Percentiles rank a stretch among this genome's conserved stretches.
Evolutionary conservation across 208 protist species (phyloP).

Genomic region (Leishmania tarentolae): DNA sequence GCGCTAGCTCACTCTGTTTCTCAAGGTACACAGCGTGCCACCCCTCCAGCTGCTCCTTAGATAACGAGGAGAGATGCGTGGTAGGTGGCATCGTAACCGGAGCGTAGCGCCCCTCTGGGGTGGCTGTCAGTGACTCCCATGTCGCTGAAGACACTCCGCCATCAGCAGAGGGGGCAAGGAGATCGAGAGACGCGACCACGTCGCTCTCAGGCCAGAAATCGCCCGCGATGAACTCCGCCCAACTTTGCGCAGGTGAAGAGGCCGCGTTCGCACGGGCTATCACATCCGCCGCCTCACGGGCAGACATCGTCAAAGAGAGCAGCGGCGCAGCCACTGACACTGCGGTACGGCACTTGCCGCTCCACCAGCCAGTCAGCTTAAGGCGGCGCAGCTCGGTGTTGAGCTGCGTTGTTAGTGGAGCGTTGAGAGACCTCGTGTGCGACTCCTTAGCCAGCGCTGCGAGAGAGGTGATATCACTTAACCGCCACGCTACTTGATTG

Average conservation of each 20-base stretch:
- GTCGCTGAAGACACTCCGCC: background rate
- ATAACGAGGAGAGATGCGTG: constrained; percentile 38
- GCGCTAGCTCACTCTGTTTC: constrained; percentile 61
- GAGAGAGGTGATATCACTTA: constrained; percentile 34
- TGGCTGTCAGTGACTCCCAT: constrained; percentile 22
- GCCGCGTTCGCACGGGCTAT: constrained; percentile 10
- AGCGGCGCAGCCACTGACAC: constrained; percentile 36
- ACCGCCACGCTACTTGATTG: constrained; percentile 14
- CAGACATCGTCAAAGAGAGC: constrained; percentile 68
- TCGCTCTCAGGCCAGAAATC: constrained; percentile 35
- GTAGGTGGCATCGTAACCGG: constrained; percentile 47
- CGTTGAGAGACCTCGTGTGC: constrained; percentile 51
- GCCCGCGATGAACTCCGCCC: constrained; percentile 23
- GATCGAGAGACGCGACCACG: constrained; percentile 12
- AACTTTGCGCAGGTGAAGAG: constrained; percentile 1
- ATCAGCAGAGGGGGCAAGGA: background rate
- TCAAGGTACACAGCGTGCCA: constrained; percentile 65
- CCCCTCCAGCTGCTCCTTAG: constrained; percentile 45
- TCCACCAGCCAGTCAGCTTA: constrained; percentile 17
- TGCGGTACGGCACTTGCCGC: constrained; percentile 26
- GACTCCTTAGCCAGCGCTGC: constrained; percentile 40
- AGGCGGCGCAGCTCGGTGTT: constrained; percentile 21
- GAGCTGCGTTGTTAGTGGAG: constrained; percentile 51
- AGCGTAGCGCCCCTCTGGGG: constrained; percentile 24
- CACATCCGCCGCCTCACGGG: constrained; percentile 52